Evolutionary conservation across 2,329 filamentous ascomycete genomes (phyloP).

Genomic region (Fonsecaea erecta): DNA sequence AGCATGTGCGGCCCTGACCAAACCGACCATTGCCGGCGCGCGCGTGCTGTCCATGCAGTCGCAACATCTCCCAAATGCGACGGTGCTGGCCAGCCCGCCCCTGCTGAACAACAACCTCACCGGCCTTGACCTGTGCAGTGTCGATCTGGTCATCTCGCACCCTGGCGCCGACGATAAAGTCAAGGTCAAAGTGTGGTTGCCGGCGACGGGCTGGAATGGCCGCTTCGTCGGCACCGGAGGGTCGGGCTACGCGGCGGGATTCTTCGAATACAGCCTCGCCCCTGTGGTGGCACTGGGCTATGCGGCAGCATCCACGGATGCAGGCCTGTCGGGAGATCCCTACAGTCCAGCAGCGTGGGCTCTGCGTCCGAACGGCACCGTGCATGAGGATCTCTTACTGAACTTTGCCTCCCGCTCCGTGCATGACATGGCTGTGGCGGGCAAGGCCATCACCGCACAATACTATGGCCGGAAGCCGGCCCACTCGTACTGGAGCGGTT

Average conservation of each 20-base stretch:
- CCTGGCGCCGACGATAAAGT: constrained; percentile 22
- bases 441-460: constrained; percentile 22
- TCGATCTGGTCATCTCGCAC: constrained; percentile 39
- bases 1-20: background rate
- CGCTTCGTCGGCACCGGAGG: constrained; percentile 49
- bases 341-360: constrained; percentile 16
- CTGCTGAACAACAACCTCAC: constrained; percentile 12
- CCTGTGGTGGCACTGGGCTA: constrained; percentile 29
- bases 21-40: constrained; percentile 7
- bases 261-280: constrained; percentile 21
- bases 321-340: constrained; percentile 18
- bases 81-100: constrained; percentile 8
- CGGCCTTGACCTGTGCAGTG: constrained; percentile 20
- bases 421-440: constrained; percentile 44
- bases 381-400: constrained; percentile 42
- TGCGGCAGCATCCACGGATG: constrained; percentile 35
- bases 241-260: constrained; percentile 39
- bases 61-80: constrained; percentile 3
- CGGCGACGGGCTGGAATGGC: constrained; percentile 44
- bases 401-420: constrained; percentile 44
- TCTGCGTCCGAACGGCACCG: constrained; percentile 37
- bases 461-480: constrained; percentile 24
- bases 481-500: constrained; percentile 60
- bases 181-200: constrained; percentile 47
- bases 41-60: constrained; percentile 8